phyloP scores from a whole-genome alignment of 306 rosid genomes.

The Dalbergia oliveri region DNA sequence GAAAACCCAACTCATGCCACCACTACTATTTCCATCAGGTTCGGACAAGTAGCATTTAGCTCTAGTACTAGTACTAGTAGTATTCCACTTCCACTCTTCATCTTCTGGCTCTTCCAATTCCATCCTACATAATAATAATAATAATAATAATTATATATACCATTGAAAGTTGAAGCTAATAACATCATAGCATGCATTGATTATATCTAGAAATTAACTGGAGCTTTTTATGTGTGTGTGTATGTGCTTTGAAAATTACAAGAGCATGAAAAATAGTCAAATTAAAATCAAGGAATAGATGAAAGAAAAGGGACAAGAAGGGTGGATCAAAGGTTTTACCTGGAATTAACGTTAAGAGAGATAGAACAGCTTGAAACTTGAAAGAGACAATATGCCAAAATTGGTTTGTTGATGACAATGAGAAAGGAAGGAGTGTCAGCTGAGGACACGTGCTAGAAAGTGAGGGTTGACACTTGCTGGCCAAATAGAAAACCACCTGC shows the following conservation, averaged over 20 bases:
- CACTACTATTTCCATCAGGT: not conserved
- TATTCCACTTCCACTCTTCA: conserved; percentile 52
- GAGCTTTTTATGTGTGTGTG: not conserved
- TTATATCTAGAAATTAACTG: conserved; percentile 21
- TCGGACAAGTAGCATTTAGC: conserved; percentile 27
- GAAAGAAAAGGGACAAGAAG: not conserved
- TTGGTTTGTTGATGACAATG: not conserved
- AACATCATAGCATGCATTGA: not conserved
- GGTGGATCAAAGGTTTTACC: conserved; percentile 19
- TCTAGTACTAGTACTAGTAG: not conserved
- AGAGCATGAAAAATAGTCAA: no score
- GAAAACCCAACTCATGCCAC: conserved; percentile 52
- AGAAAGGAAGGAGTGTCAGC: not conserved
- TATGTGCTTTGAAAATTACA: no score
- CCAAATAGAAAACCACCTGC: conserved; percentile 18
- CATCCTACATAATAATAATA: conserved; percentile 51
- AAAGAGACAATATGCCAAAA: not conserved
- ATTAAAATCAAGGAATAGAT: not conserved
- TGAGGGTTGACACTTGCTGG: conserved; percentile 25
- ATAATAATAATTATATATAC: not conserved
- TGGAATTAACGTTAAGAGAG: conserved; percentile 9
- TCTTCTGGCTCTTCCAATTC: conserved; percentile 59
- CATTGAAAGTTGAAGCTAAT: not conserved
- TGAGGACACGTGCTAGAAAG: conserved; percentile 31
- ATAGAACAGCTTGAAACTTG: conserved; percentile 6